Evolutionary conservation across 371 early-diverging fungal genomes (phyloP), one percentile per base, ranked within the genome.

Genomic region (Apophysomyces ossiformis): DNA sequence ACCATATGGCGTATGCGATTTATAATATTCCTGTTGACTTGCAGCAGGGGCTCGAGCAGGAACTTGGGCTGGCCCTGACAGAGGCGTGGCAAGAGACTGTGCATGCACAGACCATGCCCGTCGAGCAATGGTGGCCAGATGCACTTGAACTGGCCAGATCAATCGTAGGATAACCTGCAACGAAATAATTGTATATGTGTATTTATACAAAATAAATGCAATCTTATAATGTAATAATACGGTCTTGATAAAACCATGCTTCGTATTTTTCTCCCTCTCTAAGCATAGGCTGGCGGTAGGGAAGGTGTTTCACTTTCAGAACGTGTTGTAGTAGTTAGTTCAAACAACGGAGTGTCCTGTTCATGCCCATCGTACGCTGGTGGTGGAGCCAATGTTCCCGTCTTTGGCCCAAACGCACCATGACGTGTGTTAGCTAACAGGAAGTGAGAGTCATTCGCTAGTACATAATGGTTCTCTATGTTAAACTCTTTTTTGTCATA

Each of bases 371-470:
- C 82, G 54, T 84, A 84, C 8, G 84, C 83, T 45, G 91, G 90
- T 32, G 76, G 73, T 13, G 91, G 90, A 8, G 71, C 69, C 35
- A 85, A 65, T 1, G 78, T 72, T 32, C 88, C 89, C 71, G 86
- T 78, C 26, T 82, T 73, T 0, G 90, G 90, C 6, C 86, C 91
- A 26, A 90, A 75, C 0, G 89, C 91, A 72, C 90, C 90, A 66
- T 88, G 86, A 68, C 90, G 85, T 56, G 87, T 80, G 63, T 91
- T 91, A 50, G 90, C 91, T 71, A 83, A 81, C 44, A 83, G 32
- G 32, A 26, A 26, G 32, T 3, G 32, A 26, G 32, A 26, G 32
- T 26, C 32, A 26, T 2, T 2, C 32, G 32, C 3, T 26, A 26
- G 2, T 2, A 26, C 32, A 26, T 2, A 26, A 26, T 26, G 32